Evolutionary conservation across 2,329 filamentous ascomycete genomes (phyloP).

Genomic region (Thielaviopsis populi): DNA sequence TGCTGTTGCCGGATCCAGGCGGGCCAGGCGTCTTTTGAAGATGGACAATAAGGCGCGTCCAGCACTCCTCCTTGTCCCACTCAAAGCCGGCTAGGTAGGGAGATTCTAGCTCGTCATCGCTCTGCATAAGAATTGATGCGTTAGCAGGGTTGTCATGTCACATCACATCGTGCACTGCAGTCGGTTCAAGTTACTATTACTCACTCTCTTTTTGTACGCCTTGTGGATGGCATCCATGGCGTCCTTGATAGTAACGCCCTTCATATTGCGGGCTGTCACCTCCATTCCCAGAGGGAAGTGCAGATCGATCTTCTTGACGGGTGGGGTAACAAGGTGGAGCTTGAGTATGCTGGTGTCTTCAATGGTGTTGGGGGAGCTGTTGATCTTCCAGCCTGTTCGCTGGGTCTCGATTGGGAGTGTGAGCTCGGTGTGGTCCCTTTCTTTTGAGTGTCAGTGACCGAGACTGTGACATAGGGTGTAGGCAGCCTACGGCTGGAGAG

Average conservation of each 20-base stretch:
- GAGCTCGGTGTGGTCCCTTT: slow-evolving; percentile 57
- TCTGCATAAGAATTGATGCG: slow-evolving; percentile 32
- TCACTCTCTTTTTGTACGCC: slow-evolving; percentile 88
- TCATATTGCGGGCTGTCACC: slow-evolving; percentile 78
- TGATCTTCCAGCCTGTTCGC: slow-evolving; percentile 87
- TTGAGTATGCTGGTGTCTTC: slow-evolving; percentile 78
- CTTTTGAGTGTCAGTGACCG: slow-evolving; percentile 30
- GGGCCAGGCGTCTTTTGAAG: slow-evolving; percentile 55
- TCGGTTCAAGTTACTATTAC: slow-evolving; percentile 21
- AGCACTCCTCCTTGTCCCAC: slow-evolving; percentile 88
- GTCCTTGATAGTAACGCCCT: slow-evolving; percentile 95
- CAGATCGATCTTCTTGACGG: slow-evolving; percentile 87
- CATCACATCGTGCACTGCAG: not conserved
- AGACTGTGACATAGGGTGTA: no score
- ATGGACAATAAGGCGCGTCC: slow-evolving; percentile 70
- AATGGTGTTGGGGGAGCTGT: slow-evolving; percentile 61
- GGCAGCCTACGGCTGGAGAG: not conserved
- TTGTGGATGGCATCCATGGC: slow-evolving; percentile 91
- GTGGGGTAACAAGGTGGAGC: slow-evolving; percentile 62
- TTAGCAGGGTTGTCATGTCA: not conserved
- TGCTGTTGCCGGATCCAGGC: slow-evolving; percentile 27
- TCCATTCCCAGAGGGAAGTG: slow-evolving; percentile 79
- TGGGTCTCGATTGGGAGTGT: slow-evolving; percentile 69
- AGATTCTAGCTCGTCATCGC: slow-evolving; percentile 77
- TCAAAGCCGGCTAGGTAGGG: slow-evolving; percentile 89